Base-by-base conservation (phyloP, 805 yeast genomes). In the Saccharomycopsis sp. region DNA sequence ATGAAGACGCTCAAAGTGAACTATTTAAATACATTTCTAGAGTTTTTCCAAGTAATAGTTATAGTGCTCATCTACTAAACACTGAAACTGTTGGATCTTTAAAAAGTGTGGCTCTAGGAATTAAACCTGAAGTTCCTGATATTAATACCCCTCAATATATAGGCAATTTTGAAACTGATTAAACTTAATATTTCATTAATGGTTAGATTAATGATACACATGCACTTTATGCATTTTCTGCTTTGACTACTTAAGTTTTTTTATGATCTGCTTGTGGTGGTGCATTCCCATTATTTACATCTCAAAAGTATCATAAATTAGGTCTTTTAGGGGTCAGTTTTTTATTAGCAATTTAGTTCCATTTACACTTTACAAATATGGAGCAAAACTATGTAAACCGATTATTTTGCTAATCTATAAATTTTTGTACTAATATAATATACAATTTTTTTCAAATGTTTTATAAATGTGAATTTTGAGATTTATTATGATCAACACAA, bases 181-280 rank as follows among this genome's bases (percentile, higher is more conserved):
- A 82, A 55, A 70, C 84, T 41, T 84, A 83, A 62, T 79, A 83
- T 56, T 70, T 87, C 4, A 70, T 79, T 50, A 69, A 82, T 63
- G 81, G 81, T 61, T 85, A 88, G 55, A 88, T 87, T 60, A 84
- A 87, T 56, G 96, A 87, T 60, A 81, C 94, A 30, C 86, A 86
- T 60, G 80, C 85, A 40, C 75, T 79, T 53, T 79, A 70, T 53
- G 87, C 89, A 4, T 86, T 89, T 5, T 69, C 79, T 44, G 89
- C 92, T 1, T 66, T 82, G 50, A 88, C 89, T 13, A 80, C 89
- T 3, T 81, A 82, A 56, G 89, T 81, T 23, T 80, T 82, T 52
- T 63, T 81, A 51, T 72, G 94, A 67, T 70, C 80, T 51, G 81
- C 85, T 15, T 87, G 86, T 53, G 94, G 92, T 64, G 89, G 87